Base-by-base conservation (phyloP, 1,284 basidiomycete species). In the Apiotrichum sp. region DNA sequence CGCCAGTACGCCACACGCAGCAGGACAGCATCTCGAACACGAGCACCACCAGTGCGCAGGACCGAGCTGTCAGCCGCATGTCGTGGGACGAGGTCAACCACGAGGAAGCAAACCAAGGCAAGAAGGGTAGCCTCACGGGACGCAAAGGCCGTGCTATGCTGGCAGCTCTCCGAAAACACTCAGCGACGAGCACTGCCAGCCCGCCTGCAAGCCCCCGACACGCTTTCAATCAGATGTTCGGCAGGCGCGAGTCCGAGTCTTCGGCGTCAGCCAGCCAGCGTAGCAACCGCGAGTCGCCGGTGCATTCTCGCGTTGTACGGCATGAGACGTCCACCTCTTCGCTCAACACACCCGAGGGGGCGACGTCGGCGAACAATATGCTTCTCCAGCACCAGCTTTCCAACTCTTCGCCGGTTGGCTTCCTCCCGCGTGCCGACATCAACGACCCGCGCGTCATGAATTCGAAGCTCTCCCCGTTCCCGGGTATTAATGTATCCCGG, bases 391-490 rank as follows among this genome's bases (percentile, higher is more conserved):
- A 72, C 56, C 68, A 73, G 54, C 62, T 70, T 2, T 57, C 65
- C 3, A 52, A 55, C 16, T 64, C 68, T 13, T 57, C 68, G 8
- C 61, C 66, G 22, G 79, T 86, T 82, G 33, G 82, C 82, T 63
- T 76, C 82, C 55, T 87, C 81, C 39, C 76, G 84, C 55, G 78
- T 80, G 52, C 81, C 78, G 60, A 63, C 38, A 33, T 82, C 79
- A 70, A 68, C 39, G 84, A 85, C 65, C 75, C 63, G 58, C 78
- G 61, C 75, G 83, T 75, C 53, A 68, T 71, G 52, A 85, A 88
- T 65, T 80, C 86, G 34, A 93, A 93, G 71, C 79, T 93, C 22
- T 88, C 88, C 71, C 90, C 90, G 0, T 93, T 93, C 80, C 89
- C 90, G 5, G 89, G 87, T 35, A 86, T 92, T 66, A 81, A 82